phyloP scores from a whole-genome alignment of 345 rosid genomes.

The Eucalyptus polybractea region DNA sequence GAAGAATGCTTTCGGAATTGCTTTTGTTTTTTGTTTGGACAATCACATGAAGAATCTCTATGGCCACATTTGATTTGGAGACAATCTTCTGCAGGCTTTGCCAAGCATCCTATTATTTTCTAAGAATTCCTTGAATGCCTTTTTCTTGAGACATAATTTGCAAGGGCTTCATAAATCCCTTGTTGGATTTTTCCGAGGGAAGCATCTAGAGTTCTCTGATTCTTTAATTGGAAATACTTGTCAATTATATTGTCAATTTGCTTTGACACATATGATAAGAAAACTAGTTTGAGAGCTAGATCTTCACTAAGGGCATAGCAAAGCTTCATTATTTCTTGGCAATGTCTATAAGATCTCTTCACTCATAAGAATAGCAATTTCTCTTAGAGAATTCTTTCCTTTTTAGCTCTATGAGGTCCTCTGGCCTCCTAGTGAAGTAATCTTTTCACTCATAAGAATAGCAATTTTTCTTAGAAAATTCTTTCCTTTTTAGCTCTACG shows the following conservation, averaged over 20 bases:
- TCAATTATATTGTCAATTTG: not conserved
- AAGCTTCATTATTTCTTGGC: not conserved
- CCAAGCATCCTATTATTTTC: not conserved
- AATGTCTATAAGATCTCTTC: not conserved
- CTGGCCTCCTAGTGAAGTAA: not conserved
- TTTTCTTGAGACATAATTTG: not conserved
- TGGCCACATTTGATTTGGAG: not conserved
- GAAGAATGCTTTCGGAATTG: not conserved
- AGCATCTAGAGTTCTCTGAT: not conserved
- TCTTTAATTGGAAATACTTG: not conserved
- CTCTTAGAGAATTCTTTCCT: not conserved
- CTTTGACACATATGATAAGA: not conserved
- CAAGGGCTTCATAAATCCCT: not conserved
- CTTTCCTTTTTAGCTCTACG: not conserved
- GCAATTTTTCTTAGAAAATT: not conserved
- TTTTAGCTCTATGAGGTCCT: not conserved
- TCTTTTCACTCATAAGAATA: not conserved
- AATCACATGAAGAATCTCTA: not conserved
- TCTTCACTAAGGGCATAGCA: not conserved
- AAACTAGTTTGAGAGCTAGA: not conserved
- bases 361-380: not conserved
- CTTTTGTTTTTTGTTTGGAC: not conserved
- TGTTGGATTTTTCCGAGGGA: not conserved
- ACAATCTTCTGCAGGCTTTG: fast-evolving
- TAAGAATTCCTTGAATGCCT: not conserved